Evolutionary conservation across 495 filamentous ascomycete genomes (phyloP).

Genomic region (Hyaloscypha variabilis): DNA sequence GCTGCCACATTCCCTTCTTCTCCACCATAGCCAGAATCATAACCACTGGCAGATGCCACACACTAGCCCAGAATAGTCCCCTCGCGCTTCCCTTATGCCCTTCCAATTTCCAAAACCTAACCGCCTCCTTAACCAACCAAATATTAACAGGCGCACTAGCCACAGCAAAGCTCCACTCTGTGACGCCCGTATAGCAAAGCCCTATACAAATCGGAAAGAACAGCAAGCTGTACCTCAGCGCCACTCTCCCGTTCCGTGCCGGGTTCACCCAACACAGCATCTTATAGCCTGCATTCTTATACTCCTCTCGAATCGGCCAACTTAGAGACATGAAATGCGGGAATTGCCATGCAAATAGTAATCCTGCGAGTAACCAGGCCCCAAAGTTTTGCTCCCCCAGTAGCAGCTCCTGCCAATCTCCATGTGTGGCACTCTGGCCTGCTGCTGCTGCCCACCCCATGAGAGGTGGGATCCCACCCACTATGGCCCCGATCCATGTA

Average conservation of each 20-base stretch:
- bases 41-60: constrained; percentile 93
- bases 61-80: constrained; percentile 93
- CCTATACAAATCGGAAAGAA: constrained; percentile 88
- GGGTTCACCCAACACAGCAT: constrained; percentile 94
- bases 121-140: constrained; percentile 84
- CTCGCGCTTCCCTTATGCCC: constrained; percentile 82
- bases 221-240: constrained; percentile 81
- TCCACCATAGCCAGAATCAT: constrained; percentile 89
- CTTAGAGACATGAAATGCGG: constrained; percentile 95
- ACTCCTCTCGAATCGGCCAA: constrained; percentile 87
- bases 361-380: constrained; percentile 83
- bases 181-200: constrained; percentile 78
- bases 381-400: constrained; percentile 70
- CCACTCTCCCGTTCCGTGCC: constrained; percentile 78
- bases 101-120: constrained; percentile 76
- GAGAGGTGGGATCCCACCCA: constrained; percentile 90
- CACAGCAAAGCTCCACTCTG: constrained; percentile 83
- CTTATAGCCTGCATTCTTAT: constrained; percentile 80
- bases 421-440: constrained; percentile 79
- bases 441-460: constrained; percentile 98
- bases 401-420: constrained; percentile 78
- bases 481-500: constrained; percentile 92
- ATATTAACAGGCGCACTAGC: constrained; percentile 81
- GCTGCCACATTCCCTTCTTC: constrained; percentile 93
- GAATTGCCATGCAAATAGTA: constrained; percentile 97